phyloP scores from a whole-genome alignment of 768 basidiomycete genomes.

The Lentinula raphanica region DNA sequence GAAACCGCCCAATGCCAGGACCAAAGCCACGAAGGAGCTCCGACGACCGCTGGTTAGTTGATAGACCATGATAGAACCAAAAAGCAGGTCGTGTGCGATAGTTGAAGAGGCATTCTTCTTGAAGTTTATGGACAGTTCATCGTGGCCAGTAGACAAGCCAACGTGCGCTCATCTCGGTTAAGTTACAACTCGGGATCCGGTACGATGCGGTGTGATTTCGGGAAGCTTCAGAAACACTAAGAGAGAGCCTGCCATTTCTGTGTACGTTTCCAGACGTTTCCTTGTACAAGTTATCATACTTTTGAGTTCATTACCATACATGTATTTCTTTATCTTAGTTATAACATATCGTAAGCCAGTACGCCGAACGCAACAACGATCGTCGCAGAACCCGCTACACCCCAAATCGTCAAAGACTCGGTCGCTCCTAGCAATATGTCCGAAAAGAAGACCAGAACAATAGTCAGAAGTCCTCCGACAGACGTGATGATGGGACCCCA shows the following conservation, averaged over 20 bases:
- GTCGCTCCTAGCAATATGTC: conserved; percentile 69
- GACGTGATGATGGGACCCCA: conserved; percentile 88
- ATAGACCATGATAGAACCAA: background rate
- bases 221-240: no score
- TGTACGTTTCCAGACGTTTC: no score
- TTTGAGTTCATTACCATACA: no score
- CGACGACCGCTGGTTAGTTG: background rate
- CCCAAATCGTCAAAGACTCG: conserved; percentile 62
- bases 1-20: conserved; percentile 2
- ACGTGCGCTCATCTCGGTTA: conserved; percentile 1
- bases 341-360: conserved; percentile 66
- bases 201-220: background rate
- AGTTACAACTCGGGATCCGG: background rate
- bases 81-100: background rate
- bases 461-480: conserved; percentile 91
- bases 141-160: conserved; percentile 3
- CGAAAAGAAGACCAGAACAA: conserved; percentile 78
- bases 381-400: conserved; percentile 68
- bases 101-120: background rate
- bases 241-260: no score
- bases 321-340: conserved; percentile 22
- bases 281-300: no score
- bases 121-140: background rate
- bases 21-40: background rate
- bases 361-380: conserved; percentile 84